Evolutionary conservation across 371 early-diverging fungal genomes (phyloP).

Genomic region (Mortierella sp.): DNA sequence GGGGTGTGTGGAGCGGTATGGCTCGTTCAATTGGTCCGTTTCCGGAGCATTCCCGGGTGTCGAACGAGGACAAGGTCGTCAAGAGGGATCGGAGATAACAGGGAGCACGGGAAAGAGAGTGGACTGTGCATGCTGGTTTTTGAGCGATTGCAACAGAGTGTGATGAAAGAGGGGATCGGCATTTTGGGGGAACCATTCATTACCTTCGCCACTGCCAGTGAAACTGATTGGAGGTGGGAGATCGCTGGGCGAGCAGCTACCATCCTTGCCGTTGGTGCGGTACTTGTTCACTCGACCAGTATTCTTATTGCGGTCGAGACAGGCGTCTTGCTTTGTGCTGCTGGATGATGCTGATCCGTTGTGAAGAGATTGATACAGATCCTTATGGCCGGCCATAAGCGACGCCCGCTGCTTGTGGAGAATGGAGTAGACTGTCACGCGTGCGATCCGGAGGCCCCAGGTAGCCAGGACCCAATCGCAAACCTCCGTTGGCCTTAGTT

Average conservation of each 20-base stretch:
- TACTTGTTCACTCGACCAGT: conserved; percentile 23
- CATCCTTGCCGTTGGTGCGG: conserved; percentile 15
- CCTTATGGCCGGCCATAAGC: conserved; percentile 52
- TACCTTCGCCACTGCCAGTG: conserved; percentile 32
- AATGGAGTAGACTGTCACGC: conserved; percentile 52
- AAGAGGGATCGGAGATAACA: no score
- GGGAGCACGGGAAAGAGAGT: no score
- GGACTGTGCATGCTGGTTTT: no score
- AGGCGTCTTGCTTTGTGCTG: conserved; percentile 16
- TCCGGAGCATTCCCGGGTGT: no score
- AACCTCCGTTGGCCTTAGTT: conserved; percentile 48
- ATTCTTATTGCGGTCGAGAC: conserved; percentile 23
- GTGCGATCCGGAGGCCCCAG: conserved; percentile 51
- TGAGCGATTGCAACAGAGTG: no score
- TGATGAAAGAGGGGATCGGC: conserved; percentile 3
- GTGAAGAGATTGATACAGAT: conserved; percentile 41
- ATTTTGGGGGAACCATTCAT: background rate
- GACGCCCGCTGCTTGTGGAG: conserved; percentile 54
- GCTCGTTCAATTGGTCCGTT: no score
- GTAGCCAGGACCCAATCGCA: conserved; percentile 52
- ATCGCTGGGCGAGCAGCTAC: conserved; percentile 11
- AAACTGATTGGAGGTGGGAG: background rate
- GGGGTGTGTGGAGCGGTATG: no score
- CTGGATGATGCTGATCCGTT: conserved; percentile 23
- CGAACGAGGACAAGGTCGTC: no score